Conservation (phyloP, 345 rosid species). For the Citrus reticulata region DNA sequence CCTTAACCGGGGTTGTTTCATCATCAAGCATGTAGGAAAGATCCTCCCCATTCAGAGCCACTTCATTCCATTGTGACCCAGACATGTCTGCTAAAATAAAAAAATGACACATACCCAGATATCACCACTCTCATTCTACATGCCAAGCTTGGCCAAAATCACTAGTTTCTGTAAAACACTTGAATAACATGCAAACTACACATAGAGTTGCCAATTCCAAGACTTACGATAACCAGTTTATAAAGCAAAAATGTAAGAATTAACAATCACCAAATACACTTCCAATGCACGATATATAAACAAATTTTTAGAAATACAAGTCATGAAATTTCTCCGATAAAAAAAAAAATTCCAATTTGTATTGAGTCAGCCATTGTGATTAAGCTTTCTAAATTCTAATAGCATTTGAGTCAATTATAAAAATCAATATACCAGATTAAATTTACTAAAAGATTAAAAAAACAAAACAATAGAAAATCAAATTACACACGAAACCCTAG, state of each 20-base stretch:
- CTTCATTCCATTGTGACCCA: constrained; percentile 47
- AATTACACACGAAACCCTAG: not conserved
- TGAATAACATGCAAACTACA: not conserved
- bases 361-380: no score
- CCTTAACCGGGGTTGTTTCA: constrained; percentile 85
- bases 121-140: not conserved
- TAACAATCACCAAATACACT: not conserved
- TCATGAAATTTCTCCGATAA: not conserved
- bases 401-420: no score
- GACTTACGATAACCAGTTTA: constrained; percentile 27
- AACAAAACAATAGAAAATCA: not conserved
- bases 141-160: not conserved
- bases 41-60: constrained; percentile 68
- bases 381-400: no score
- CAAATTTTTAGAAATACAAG: not conserved
- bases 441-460: no score
- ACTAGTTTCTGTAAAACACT: not conserved
- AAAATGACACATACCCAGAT: not conserved
- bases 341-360: no score
- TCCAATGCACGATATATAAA: not conserved
- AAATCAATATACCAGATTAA: not conserved
- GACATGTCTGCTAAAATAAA: constrained; percentile 26
- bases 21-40: constrained; percentile 80
- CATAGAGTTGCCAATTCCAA: constrained; percentile 36
- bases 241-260: not conserved